Evolutionary conservation across 345 rosid genomes (phyloP), one percentile per base, ranked within the genome.

Genomic region (Nephelium lappaceum): DNA sequence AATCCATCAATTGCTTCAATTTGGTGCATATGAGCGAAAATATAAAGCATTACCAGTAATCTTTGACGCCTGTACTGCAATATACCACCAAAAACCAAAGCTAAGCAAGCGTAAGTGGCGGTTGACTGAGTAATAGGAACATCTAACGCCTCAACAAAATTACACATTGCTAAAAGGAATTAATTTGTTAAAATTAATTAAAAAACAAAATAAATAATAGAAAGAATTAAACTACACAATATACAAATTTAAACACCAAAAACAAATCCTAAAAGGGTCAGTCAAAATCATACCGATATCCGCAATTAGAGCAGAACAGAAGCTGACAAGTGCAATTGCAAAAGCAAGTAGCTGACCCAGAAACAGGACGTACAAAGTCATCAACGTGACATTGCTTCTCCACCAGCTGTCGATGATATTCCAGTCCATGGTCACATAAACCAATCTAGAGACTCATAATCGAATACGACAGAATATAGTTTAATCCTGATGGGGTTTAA

Each of bases 281-380:
- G n/a, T n/a, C 49, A 1, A 42, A 49, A 47, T 7, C 55, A 16
- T 83, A 89, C 94, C 94, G 19, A 86, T 88, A 73, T 75, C 55
- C 27, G 92, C 89, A 39, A 91, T 14, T 9, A 86, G 81, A 38
- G 92, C 89, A 55, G 91, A 86, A 68, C 83, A 74, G 84, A 91
- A 86, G 77, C 87, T 84, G 71, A 8, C 23, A 3, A 87, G 75
- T 11, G 88, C 92, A 36, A 88, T 80, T 1, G 78, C 4, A 41
- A 88, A 83, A 76, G 94, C 86, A 81, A 84, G 79, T 27, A 81
- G 11, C 85, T 87, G 94, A 41, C 91, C 91, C 53, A 91, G 82
- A 41, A 88, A 71, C 57, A 86, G 75, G 36, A 81, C 43, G 81
- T 78, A 85, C 66, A 87, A 24, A 51, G 83, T 84, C 67, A 79